These are phyloP conservation scores for Blastobotrys indianensis DNA, from an alignment of 1,139 yeast species.

Conservation along the genomic window DNA sequence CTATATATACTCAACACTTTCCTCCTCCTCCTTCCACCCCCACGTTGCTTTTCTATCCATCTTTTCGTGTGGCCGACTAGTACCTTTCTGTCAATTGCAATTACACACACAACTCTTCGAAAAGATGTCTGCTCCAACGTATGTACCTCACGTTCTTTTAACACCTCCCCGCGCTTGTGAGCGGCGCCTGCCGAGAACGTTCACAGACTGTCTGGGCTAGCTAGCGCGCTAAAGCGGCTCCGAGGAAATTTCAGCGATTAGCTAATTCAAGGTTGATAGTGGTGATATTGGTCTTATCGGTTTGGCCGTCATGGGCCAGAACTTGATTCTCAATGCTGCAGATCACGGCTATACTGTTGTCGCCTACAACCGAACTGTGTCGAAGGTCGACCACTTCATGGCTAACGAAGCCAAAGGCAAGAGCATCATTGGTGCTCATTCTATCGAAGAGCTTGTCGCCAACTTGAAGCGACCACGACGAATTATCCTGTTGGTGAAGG, in stretches of 20 bases:
- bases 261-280: conserved; percentile 33
- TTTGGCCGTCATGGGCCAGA: conserved; percentile 99
- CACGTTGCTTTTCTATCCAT: neutral
- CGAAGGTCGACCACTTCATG: conserved; percentile 91
- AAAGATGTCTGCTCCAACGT: conserved; percentile 12
- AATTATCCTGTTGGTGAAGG: conserved; percentile 89
- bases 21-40: too few species aligned
- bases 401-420: conserved; percentile 93
- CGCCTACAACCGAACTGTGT: conserved; percentile 95
- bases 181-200: neutral
- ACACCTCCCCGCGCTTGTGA: too few species aligned
- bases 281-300: conserved; percentile 99
- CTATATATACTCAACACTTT: too few species aligned
- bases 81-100: neutral
- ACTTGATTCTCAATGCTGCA: conserved; percentile 94
- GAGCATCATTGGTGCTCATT: conserved; percentile 91
- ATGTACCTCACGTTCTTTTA: too few species aligned
- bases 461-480: conserved; percentile 97
- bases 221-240: too few species aligned
- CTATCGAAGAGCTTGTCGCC: conserved; percentile 79
- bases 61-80: neutral
- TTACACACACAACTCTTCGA: neutral
- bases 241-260: too few species aligned
- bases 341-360: conserved; percentile 95
- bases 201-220: too few species aligned